These are phyloP conservation scores for Colletotrichum horii DNA, from an alignment of 2,329 filamentous ascomycete genomes.

Conservation along the genomic window DNA sequence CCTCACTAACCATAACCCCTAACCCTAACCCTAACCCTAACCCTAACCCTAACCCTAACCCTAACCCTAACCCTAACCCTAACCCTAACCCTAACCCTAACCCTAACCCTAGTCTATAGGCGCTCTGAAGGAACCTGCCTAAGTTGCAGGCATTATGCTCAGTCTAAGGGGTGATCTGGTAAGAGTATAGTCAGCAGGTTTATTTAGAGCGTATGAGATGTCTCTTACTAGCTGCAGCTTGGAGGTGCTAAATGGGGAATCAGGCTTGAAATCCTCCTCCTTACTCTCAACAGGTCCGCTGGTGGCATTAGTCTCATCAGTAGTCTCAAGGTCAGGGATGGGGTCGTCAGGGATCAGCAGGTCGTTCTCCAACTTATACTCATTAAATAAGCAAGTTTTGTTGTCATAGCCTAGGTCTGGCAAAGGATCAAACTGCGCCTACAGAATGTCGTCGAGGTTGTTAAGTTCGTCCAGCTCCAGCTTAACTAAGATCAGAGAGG, in stretches of 20 bases:
- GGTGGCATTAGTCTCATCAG: neutral
- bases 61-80: too few relatives aligned
- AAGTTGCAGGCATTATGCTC: neutral
- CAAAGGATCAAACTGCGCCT: neutral
- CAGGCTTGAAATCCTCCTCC: too few relatives aligned
- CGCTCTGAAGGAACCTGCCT: neutral
- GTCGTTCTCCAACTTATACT: neutral
- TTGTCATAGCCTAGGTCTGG: neutral
- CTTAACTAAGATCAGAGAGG: neutral
- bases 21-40: too few relatives aligned
- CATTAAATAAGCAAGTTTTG: neutral
- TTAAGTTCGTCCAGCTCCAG: neutral
- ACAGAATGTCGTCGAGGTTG: neutral
- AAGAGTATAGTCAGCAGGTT: neutral
- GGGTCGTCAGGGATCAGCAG: neutral
- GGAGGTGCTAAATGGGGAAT: neutral
- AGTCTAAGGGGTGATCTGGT: neutral
- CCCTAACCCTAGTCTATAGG: neutral
- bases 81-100: too few relatives aligned
- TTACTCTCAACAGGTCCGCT: too few relatives aligned
- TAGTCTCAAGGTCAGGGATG: neutral
- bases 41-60: too few relatives aligned
- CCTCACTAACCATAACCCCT: too few relatives aligned
- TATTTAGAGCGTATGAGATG: neutral
- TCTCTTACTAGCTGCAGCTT: neutral